Percentiles rank a stretch among this genome's conserved stretches.
Evolutionary conservation across 768 basidiomycete species (phyloP).

Genomic region (Polyporus arcularius): DNA sequence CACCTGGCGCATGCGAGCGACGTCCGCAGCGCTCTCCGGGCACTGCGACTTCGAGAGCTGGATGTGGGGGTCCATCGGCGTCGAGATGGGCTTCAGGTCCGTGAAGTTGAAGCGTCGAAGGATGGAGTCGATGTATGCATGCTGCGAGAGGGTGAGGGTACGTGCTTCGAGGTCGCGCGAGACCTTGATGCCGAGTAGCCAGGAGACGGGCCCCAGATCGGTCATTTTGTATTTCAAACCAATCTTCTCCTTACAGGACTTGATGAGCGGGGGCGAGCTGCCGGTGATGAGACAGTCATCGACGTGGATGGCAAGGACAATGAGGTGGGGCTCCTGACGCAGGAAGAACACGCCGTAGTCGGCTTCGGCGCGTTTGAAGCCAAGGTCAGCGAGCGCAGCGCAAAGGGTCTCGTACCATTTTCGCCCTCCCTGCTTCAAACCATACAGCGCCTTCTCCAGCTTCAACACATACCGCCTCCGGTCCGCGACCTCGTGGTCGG

Average conservation of each 20-base stretch:
- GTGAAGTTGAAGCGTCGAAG: slow-evolving; percentile 12
- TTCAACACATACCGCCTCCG: slow-evolving; percentile 8
- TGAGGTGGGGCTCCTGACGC: not conserved
- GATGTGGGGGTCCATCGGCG: slow-evolving; percentile 4
- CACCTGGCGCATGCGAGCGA: slow-evolving; percentile 1
- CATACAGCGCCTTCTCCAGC: slow-evolving; percentile 27
- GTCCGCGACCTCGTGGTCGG: not conserved
- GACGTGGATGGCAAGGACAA: slow-evolving; percentile 16
- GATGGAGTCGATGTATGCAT: slow-evolving; percentile 15
- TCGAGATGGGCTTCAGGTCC: not conserved
- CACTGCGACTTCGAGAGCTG: slow-evolving; percentile 4
- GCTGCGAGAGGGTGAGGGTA: slow-evolving; percentile 16
- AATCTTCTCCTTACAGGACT: no score
- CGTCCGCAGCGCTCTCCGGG: slow-evolving; percentile 1
- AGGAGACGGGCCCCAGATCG: slow-evolving; percentile 19
- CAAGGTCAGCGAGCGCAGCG: slow-evolving; percentile 5
- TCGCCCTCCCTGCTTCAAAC: slow-evolving; percentile 29
- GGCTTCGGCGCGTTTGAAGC: slow-evolving; percentile 4
- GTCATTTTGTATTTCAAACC: not conserved
- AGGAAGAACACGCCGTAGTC: slow-evolving; percentile 18
- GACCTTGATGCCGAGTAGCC: slow-evolving; percentile 22
- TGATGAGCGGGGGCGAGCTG: no score
- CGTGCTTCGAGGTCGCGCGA: slow-evolving; percentile 11
- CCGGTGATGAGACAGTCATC: slow-evolving; percentile 15
- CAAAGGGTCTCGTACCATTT: slow-evolving; percentile 23